Percentiles rank a stretch among this genome's conserved stretches.
Conservation (phyloP, 768 basidiomycete species). For the Boletus pseudo-olivaceus region DNA sequence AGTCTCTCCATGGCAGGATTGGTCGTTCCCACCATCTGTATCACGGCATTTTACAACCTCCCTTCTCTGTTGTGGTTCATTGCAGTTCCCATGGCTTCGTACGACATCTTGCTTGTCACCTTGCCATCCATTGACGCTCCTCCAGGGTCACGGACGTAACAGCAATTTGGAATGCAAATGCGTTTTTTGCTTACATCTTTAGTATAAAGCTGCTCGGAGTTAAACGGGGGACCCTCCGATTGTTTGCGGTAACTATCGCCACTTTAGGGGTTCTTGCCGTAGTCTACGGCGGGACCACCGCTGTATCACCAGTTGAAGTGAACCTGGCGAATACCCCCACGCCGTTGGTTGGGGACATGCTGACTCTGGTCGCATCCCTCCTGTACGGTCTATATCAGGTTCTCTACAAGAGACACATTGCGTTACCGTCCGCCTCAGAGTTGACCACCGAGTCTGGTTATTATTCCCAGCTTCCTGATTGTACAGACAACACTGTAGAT, state of each 20-base stretch:
- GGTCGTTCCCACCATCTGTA: conserved; percentile 26
- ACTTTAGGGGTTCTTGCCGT: conserved; percentile 77
- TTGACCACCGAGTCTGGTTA: conserved; percentile 34
- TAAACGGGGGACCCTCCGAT: conserved; percentile 58
- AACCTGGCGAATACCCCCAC: conserved; percentile 32
- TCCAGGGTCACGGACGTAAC: conserved; percentile 79
- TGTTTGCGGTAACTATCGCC: conserved; percentile 75
- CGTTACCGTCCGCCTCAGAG: conserved; percentile 64
- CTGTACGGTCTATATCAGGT: conserved; percentile 80
- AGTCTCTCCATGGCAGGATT: conserved; percentile 33
- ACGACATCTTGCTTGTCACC: conserved; percentile 27
- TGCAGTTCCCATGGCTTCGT: conserved; percentile 70
- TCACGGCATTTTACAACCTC: conserved; percentile 48
- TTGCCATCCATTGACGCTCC: conserved; percentile 6
- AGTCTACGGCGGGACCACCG: conserved; percentile 69
- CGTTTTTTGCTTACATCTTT: conserved; percentile 89
- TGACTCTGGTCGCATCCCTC: conserved; percentile 71
- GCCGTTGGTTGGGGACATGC: conserved; percentile 67
- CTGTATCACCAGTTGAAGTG: conserved; percentile 14
- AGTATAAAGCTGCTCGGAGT: conserved; percentile 66
- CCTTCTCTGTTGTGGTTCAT: conserved; percentile 76
- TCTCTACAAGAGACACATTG: conserved; percentile 76
- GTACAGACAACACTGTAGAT: conserved; percentile 30
- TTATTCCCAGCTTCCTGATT: conserved; percentile 45
- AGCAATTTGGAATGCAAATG: conserved; percentile 84